Conservation (phyloP, 2,329 filamentous ascomycete species). For the Penicillium sp. region DNA sequence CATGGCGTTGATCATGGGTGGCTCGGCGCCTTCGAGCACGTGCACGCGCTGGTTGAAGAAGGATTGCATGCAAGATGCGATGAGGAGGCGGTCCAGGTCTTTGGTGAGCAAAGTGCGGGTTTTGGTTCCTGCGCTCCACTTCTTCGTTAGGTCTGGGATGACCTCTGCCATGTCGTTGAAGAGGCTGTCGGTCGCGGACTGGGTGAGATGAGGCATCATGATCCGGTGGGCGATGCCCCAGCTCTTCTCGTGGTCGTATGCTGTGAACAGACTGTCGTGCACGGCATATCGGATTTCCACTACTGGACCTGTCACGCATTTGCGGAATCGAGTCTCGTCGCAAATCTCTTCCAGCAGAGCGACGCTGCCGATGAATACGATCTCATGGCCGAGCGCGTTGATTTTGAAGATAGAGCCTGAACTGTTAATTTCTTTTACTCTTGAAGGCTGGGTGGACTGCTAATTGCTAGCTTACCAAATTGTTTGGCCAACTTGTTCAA, state of each 20-base stretch:
- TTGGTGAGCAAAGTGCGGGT: constrained; percentile 43
- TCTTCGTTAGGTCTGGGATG: constrained; percentile 47
- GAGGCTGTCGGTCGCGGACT: constrained; percentile 38
- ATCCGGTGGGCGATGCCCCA: constrained; percentile 61
- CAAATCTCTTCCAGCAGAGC: constrained; percentile 61
- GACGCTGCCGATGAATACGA: constrained; percentile 52
- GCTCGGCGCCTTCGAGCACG: constrained; percentile 44
- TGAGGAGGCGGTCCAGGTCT: constrained; percentile 52
- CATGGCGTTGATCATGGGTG: constrained; percentile 52
- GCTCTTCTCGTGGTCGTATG: constrained; percentile 45
- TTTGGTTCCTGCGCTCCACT: constrained; percentile 44
- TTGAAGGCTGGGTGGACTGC: background rate
- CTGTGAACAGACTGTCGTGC: constrained; percentile 66
- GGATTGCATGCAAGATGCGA: constrained; percentile 49
- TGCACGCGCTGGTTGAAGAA: constrained; percentile 51
- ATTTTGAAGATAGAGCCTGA: constrained; percentile 60
- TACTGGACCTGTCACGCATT: constrained; percentile 51
- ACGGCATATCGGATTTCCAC: constrained; percentile 57
- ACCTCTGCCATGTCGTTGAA: constrained; percentile 48
- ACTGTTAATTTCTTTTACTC: background rate
- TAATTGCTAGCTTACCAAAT: constrained; percentile 39
- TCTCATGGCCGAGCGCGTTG: constrained; percentile 43
- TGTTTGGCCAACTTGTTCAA: constrained; percentile 49
- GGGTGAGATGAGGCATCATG: constrained; percentile 45
- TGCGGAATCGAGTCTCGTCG: constrained; percentile 61